These are phyloP conservation scores for Xylaria castorea DNA, from an alignment of 495 filamentous ascomycete genomes.

Conservation along the genomic window DNA sequence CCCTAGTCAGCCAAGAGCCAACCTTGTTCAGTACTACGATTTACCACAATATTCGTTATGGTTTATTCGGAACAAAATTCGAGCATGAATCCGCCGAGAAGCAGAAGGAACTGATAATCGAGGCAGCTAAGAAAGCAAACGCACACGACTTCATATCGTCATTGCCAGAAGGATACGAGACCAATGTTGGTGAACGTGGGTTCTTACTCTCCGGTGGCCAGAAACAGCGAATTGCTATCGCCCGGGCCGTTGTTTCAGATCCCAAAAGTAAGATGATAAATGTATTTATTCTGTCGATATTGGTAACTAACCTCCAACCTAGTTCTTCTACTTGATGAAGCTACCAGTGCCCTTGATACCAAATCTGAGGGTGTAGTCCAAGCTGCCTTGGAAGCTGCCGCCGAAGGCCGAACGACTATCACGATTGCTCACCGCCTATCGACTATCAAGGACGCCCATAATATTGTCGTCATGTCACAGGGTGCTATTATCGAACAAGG, in stretches of 20 bases:
- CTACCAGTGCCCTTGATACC: slow-evolving; percentile 93
- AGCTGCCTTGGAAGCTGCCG: slow-evolving; percentile 85
- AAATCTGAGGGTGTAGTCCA: slow-evolving; percentile 95
- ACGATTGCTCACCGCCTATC: slow-evolving; percentile 94
- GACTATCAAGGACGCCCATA: slow-evolving; percentile 92
- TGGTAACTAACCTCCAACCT: slow-evolving; percentile 27
- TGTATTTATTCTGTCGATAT: background rate
- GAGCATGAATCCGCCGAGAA: slow-evolving; percentile 70
- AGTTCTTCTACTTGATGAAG: slow-evolving; percentile 90
- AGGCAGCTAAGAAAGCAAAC: slow-evolving; percentile 89
- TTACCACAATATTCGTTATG: slow-evolving; percentile 83
- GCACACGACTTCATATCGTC: slow-evolving; percentile 87
- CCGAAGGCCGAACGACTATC: slow-evolving; percentile 92
- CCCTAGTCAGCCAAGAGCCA: slow-evolving; percentile 85
- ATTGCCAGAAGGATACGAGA: slow-evolving; percentile 91
- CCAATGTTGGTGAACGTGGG: slow-evolving; percentile 93
- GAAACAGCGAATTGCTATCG: slow-evolving; percentile 89
- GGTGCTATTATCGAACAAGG: slow-evolving; percentile 91
- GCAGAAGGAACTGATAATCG: slow-evolving; percentile 70
- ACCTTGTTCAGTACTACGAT: slow-evolving; percentile 86
- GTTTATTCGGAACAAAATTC: slow-evolving; percentile 83
- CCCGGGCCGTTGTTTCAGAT: slow-evolving; percentile 88
- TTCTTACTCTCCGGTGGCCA: slow-evolving; percentile 93
- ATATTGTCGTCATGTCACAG: slow-evolving; percentile 90
- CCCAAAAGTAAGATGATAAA: slow-evolving; percentile 64